Evolutionary conservation across 2,329 filamentous ascomycete genomes (phyloP), one percentile per base, ranked within the genome.

Genomic region (Epichloe typhina): DNA sequence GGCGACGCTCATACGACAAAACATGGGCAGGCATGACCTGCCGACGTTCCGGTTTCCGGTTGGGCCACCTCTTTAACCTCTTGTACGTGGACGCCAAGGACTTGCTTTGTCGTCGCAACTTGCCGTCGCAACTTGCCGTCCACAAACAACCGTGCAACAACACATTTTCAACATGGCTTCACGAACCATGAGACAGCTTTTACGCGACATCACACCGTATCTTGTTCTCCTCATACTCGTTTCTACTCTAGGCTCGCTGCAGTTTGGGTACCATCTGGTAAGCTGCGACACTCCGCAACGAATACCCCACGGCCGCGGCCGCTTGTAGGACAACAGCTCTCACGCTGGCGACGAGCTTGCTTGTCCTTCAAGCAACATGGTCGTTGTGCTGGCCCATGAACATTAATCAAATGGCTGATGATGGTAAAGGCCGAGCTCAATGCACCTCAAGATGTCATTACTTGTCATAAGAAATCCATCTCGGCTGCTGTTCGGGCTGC

Each of bases 261-360:
- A 96, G 61, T 98, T 96, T 64, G 93, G 93, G 55, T 96, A 88
- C 68, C 91, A 97, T 68, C 69, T 97, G 64, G 89, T 93, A 76
- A 62, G 71, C 61, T 33, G 21, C 21, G 17, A 11, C 17, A 26
- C 17, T 12, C n/a, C 2, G 19, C 39, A 41, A 21, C 31, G 11
- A 15, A 19, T 33, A 5, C 17, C 35, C 39, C 37, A 37, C 23
- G n/a, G 3, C 8, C 8, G 9, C 26, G 8, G 8, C 26, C 9
- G 3, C 26, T 9, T 9, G 26, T 31, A 7, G 26, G 26, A 31
- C 26, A 9, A 8, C 7, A 31, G 7, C 7, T 31, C 26, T 9
- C 26, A 31, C 26, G 26, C 26, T 31, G 26, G 26, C 26, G 26
- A 7, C 26, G 26, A 26, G 7, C 26, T 26, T 26, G 26, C 2